A percentile compares a stretch with the other conserved stretches of the same genome.
Conservation (phyloP, 2,329 filamentous ascomycete species). For the Colletotrichum sojae region DNA sequence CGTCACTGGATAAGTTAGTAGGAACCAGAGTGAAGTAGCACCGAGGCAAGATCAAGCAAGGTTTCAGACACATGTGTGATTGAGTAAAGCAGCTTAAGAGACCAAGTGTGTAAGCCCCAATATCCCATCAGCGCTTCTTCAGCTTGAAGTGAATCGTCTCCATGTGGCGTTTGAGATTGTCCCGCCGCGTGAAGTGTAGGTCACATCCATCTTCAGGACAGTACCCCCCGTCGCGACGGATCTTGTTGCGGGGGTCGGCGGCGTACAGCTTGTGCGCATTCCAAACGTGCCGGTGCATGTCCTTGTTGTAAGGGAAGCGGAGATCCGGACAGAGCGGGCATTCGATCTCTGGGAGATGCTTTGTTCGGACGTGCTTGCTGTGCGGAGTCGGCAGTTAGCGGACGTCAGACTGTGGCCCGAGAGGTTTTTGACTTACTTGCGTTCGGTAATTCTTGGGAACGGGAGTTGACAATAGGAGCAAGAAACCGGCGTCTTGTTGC, state of each 20-base stretch:
- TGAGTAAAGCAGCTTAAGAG: not conserved
- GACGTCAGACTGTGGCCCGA: too few species aligned
- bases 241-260: not conserved
- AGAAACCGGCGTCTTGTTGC: not conserved
- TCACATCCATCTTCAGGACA: not conserved
- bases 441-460: slow-evolving; percentile 3
- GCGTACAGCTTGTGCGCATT: not conserved
- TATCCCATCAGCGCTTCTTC: not conserved
- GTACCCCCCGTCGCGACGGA: not conserved
- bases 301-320: not conserved
- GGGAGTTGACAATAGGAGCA: not conserved
- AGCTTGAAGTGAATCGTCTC: not conserved
- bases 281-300: slow-evolving; percentile 16
- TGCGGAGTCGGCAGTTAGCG: not conserved
- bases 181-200: not conserved
- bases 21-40: too few species aligned
- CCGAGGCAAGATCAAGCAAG: too few species aligned
- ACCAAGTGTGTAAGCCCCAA: not conserved
- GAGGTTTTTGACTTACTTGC: not conserved
- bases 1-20: too few species aligned
- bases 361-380: not conserved
- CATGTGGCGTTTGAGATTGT: slow-evolving; percentile 7
- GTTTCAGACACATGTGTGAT: too few species aligned
- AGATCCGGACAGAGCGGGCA: not conserved
- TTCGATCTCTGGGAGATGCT: not conserved